Base-by-base conservation (phyloP, 129 eudicot species). In the Kitagawia praeruptora region DNA sequence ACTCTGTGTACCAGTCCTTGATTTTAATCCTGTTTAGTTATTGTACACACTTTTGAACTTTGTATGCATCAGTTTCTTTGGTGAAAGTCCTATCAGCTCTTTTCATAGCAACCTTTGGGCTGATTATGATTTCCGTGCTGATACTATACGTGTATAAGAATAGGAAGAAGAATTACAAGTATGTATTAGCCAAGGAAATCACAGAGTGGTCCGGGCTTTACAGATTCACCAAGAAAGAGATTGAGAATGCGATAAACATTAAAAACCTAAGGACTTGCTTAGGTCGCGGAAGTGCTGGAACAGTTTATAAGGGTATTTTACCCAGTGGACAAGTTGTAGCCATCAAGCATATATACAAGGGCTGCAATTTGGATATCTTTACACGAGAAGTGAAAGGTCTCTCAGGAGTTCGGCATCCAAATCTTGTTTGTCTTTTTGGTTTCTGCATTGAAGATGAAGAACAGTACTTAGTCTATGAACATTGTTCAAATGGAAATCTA, bases 241-340 rank as follows among this genome's bases (percentile, higher is more conserved):
- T 92, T 16, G 89, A 84, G 78, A 87, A 87, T 8, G 95, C 97
- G 5, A 85, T 89, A 14, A 85, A 89, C 75, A 82, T 77, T 25
- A 86, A 88, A 0, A 76, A 74, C 23, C 95, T 89, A 53, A 92
- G 61, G 76, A 77, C 83, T 63, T 82, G 80, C 61, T 86, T 89
- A 15, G 97, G 97, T 19, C 86, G 87, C 56, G 97, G 95, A 70
- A 92, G 97, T 61, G 95, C 97, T 0, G 95, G 97, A 16, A 81
- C 83, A 73, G 97, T 92, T 64, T 92, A 78, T 76, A 89, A 89
- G 70, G 97, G 97, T 61, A 78, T 88, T 56, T 75, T 92, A 42
- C 97, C 95, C 0, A 92, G 97, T 53, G 97, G 95, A 76, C 97
- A 92, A 82, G 85, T 87, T 0, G 97, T 89, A 42, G 97, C 97